Base-by-base conservation (phyloP, 1,284 basidiomycete genomes). In the Fomitopsis betulina region DNA sequence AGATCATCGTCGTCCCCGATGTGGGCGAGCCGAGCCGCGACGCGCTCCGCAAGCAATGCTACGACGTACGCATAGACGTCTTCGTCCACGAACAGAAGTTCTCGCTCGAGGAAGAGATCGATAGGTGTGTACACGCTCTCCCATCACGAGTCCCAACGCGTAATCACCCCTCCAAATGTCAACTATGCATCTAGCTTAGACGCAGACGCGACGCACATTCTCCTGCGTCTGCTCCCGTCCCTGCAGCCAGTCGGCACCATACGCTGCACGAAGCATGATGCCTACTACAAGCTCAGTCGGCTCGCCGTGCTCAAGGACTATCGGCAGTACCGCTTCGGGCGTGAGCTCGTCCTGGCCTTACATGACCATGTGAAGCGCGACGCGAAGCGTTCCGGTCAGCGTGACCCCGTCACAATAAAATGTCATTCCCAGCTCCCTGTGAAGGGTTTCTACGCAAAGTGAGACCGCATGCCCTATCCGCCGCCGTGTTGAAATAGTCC, bases 381-480 rank as follows among this genome's bases (percentile, higher is more conserved):
- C 38, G 71, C 68, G 49, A 60, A 53, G 55, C 63, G 68, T 50
- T 64, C 65, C 63, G 71, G 71, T 53, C 59, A 63, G 60, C 65
- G 27, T 55, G 61, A 49, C 70, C 65, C 40, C 17, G 68, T 68
- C 60, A 73, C 73, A 59, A 75, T 91, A 59, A 73, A 83, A 55
- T 72, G 72, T 58, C 86, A 91, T 70, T 88, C 90, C 15, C 89
- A 92, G 70, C 73, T 92, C 35, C 79, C 80, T 47, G 86, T 80
- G 56, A 86, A 81, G 68, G 78, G 72, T 9, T 93, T 93, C 72
- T 93, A 93, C 69, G 77, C 79, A 70, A 89, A 81, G 89, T 91
- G 72, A 71, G 85, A 74, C 33, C 49, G 49, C 23, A 57, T 53
- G 49, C 30, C 21, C 33, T 62, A 54, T 59, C 54, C 58, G 35